A percentile compares a stretch with the other conserved stretches of the same genome.
These are phyloP conservation scores for Xylaria hypoxylon DNA, from an alignment of 2,329 filamentous ascomycete genomes.

Conservation along the genomic window DNA sequence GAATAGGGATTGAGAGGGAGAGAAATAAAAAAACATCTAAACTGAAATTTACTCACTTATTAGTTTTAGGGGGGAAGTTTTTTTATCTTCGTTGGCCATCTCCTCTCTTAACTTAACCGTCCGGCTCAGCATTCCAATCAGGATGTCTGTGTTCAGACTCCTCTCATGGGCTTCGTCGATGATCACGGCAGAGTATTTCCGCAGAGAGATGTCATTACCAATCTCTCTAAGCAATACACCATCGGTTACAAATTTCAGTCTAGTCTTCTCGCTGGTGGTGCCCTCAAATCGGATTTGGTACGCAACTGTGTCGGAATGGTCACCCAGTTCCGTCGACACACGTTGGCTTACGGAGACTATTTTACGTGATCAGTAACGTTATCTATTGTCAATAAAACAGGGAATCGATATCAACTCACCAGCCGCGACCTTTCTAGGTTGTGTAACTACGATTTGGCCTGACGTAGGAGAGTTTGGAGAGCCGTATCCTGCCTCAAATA, in stretches of 20 bases:
- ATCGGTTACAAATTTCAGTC: constrained; percentile 99
- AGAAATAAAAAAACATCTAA: too few relatives aligned
- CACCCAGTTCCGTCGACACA: constrained; percentile 85
- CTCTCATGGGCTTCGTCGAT: constrained; percentile 98
- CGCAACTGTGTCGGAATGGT: constrained; percentile 80
- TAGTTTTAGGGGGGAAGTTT: constrained; percentile 83
- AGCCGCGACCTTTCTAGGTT: constrained; percentile 92
- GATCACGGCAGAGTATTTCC: constrained; percentile 91
- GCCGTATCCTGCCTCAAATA: constrained; percentile 94
- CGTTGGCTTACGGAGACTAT: constrained; percentile 97
- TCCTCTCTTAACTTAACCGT: constrained; percentile 86
- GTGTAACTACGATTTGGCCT: constrained; percentile 94
- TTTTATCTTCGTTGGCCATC: constrained; percentile 77
- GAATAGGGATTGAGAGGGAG: not conserved
- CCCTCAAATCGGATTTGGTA: constrained; percentile 97
- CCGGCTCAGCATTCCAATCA: constrained; percentile 96
- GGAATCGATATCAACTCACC: constrained; percentile 22
- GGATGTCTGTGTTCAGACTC: constrained; percentile 96
- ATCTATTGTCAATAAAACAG: not conserved
- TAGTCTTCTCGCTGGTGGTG: constrained; percentile 81
- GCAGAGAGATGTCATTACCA: constrained; percentile 85
- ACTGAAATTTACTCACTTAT: constrained; percentile 64
- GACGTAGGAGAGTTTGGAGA: constrained; percentile 80
- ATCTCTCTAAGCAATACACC: constrained; percentile 94
- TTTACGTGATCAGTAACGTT: constrained; percentile 65